phyloP scores from a whole-genome alignment of 208 protist genomes.

The Porcisia deanei region DNA sequence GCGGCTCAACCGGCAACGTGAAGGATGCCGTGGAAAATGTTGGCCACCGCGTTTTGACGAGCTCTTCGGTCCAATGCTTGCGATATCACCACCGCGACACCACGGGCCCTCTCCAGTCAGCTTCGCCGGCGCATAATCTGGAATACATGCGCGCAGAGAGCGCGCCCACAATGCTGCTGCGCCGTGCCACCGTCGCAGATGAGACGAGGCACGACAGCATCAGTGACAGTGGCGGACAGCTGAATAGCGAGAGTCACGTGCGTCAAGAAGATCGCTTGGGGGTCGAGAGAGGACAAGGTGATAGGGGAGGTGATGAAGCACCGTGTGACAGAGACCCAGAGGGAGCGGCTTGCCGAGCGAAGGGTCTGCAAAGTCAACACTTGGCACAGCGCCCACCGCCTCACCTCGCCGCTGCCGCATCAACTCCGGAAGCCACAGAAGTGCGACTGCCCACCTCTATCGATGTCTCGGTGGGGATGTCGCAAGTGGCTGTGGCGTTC shows the following conservation, averaged over 20 bases:
- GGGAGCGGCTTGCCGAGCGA: not conserved
- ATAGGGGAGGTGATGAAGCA: not conserved
- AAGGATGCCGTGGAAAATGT: not conserved
- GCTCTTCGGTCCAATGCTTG: not conserved
- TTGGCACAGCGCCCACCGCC: not conserved
- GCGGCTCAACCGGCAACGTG: not conserved
- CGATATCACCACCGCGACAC: not conserved
- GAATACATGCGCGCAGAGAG: slow-evolving; percentile 22
- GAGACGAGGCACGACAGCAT: not conserved
- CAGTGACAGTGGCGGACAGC: not conserved
- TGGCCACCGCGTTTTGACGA: not conserved
- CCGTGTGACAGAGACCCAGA: no score
- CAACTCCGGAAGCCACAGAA: not conserved
- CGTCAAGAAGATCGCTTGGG: not conserved
- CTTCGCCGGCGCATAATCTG: slow-evolving; percentile 14
- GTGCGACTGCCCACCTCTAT: slow-evolving; percentile 57
- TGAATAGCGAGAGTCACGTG: not conserved
- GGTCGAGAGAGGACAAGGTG: not conserved
- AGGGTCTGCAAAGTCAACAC: not conserved
- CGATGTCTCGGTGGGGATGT: slow-evolving; percentile 57
- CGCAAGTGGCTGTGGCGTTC: slow-evolving; percentile 43
- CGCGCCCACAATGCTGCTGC: slow-evolving; percentile 16
- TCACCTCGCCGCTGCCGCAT: not conserved
- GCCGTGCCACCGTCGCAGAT: not conserved
- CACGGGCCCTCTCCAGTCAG: not conserved